Conservation (phyloP, 805 yeast genomes). For the Candida sanyiensis region DNA sequence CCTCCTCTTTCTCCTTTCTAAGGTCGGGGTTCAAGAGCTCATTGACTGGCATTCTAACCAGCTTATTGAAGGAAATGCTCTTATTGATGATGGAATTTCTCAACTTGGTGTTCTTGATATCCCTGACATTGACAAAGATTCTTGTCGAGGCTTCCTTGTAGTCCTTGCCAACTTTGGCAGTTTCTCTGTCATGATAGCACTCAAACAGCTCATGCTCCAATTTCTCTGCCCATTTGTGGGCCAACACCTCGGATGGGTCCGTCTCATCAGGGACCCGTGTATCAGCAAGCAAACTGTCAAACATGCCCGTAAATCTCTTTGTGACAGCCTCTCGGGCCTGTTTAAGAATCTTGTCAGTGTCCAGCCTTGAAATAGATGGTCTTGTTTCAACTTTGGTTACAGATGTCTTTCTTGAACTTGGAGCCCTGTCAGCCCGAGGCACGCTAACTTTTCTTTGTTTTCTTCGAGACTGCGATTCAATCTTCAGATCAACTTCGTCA, state of each 20-base stretch:
- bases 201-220: slow-evolving; percentile 47
- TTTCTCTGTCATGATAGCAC: slow-evolving; percentile 29
- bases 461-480: not conserved
- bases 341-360: slow-evolving; percentile 14
- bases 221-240: slow-evolving; percentile 41
- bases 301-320: slow-evolving; percentile 45
- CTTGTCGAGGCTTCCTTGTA: slow-evolving; percentile 66
- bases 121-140: slow-evolving; percentile 53
- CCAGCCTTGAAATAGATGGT: not conserved
- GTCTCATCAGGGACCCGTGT: slow-evolving; percentile 28
- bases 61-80: slow-evolving; percentile 46
- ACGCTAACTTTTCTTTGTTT: not conserved
- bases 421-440: not conserved
- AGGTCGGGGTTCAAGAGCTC: slow-evolving; percentile 77
- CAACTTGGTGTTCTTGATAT: slow-evolving; percentile 51
- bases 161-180: slow-evolving; percentile 21
- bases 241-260: slow-evolving; percentile 29
- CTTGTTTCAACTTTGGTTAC: slow-evolving; percentile 7
- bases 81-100: slow-evolving; percentile 53
- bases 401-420: slow-evolving; percentile 1
- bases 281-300: slow-evolving; percentile 36
- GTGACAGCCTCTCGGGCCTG: slow-evolving; percentile 35
- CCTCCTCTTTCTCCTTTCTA: slow-evolving; percentile 62
- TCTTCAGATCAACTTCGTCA: slow-evolving; percentile 5
- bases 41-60: slow-evolving; percentile 62